phyloP scores from a whole-genome alignment of 495 filamentous ascomycete genomes.

The Xanthoparmelia taractica region DNA sequence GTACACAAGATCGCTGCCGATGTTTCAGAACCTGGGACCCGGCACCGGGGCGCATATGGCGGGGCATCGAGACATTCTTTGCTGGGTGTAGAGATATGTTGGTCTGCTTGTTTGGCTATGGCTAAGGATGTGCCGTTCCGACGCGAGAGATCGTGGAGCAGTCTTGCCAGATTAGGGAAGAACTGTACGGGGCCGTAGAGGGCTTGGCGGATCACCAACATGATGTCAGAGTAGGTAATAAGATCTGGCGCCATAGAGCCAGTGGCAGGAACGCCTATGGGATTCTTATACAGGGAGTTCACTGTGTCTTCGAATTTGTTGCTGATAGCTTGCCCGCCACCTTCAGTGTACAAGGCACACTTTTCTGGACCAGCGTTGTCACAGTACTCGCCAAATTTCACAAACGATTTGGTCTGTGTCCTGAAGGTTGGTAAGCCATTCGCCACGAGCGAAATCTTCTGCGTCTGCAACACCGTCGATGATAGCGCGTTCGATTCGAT shows the following conservation, averaged over 20 bases:
- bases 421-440: conserved; percentile 37
- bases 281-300: conserved; percentile 35
- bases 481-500: conserved; percentile 42
- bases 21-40: conserved; percentile 24
- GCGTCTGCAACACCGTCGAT: conserved; percentile 51
- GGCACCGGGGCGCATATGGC: conserved; percentile 4
- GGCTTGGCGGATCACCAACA: conserved; percentile 29
- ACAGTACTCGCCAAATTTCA: conserved; percentile 43
- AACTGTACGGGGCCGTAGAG: conserved; percentile 25
- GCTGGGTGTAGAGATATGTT: not conserved
- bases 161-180: conserved; percentile 11
- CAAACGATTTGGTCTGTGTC: conserved; percentile 46
- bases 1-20: conserved; percentile 39
- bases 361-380: conserved; percentile 34
- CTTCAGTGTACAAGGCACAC: conserved; percentile 33
- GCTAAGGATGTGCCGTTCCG: conserved; percentile 7
- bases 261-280: conserved; percentile 39
- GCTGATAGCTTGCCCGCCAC: conserved; percentile 35
- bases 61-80: not conserved
- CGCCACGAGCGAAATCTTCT: conserved; percentile 37
- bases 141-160: conserved; percentile 3
- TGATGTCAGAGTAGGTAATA: conserved; percentile 39
- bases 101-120: conserved; percentile 3
- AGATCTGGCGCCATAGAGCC: conserved; percentile 35
- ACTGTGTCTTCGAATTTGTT: conserved; percentile 37